Evolutionary conservation across 495 filamentous ascomycete genomes (phyloP).

Genomic region (Penicillium flavigenum): DNA sequence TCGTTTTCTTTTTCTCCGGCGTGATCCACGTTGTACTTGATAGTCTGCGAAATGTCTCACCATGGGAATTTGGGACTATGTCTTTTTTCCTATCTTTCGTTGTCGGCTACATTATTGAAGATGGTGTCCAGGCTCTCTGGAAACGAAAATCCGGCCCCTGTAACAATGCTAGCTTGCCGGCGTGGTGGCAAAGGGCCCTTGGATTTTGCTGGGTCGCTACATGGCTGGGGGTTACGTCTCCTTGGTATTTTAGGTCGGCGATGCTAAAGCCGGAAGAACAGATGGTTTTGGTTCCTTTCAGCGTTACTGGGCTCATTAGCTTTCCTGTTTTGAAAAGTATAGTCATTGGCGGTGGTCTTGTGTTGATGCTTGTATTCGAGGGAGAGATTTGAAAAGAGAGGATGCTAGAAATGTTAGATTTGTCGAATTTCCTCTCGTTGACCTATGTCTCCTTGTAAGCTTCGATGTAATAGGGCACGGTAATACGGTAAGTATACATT

Average conservation of each 20-base stretch:
- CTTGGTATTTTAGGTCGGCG: conserved; percentile 1
- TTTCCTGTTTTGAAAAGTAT: background rate
- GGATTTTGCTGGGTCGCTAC: conserved; percentile 16
- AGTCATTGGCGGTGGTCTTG: conserved; percentile 3
- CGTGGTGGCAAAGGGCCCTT: conserved; percentile 17
- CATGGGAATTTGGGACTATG: conserved; percentile 22
- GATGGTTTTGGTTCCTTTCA: conserved; percentile 5
- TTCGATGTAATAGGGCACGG: too few species aligned
- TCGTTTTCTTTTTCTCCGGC: conserved; percentile 36
- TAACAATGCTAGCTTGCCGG: background rate
- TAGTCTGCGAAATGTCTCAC: conserved; percentile 18
- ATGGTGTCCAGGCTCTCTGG: conserved; percentile 27
- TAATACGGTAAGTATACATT: too few species aligned
- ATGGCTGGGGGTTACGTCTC: conserved; percentile 19
- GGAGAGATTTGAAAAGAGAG: conserved; percentile 1
- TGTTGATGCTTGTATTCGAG: conserved; percentile 2
- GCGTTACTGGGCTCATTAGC: background rate
- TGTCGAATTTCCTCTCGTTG: background rate
- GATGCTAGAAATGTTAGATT: background rate
- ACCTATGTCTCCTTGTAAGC: too few species aligned
- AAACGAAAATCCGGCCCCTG: background rate
- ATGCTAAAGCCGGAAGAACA: background rate
- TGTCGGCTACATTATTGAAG: conserved; percentile 36
- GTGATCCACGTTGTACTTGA: conserved; percentile 30
- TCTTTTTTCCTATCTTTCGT: conserved; percentile 35